Conservation (phyloP, 768 basidiomycete genomes). For the Lentinula raphanica region DNA sequence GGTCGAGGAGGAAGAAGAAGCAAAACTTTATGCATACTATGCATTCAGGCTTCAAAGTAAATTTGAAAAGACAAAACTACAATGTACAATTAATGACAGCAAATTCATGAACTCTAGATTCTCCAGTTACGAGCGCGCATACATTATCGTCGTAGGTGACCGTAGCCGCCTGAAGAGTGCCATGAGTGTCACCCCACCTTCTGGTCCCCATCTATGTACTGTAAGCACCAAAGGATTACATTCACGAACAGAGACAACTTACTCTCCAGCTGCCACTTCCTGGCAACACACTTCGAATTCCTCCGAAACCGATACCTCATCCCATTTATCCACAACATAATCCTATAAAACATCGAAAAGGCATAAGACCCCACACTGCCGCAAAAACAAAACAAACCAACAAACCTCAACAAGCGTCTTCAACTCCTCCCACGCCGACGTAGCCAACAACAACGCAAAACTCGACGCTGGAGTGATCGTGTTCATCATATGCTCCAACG, state of each 20-base stretch:
- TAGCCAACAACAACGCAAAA: slow-evolving; percentile 67
- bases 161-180: slow-evolving; percentile 62
- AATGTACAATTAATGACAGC: too few relatives aligned
- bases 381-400: slow-evolving; percentile 10
- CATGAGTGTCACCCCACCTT: slow-evolving; percentile 66
- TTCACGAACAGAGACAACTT: slow-evolving; percentile 21
- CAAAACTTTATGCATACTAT: too few relatives aligned
- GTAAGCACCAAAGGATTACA: slow-evolving; percentile 3
- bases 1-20: too few relatives aligned
- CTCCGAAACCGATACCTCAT: slow-evolving; percentile 54
- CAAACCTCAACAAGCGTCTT: slow-evolving; percentile 55
- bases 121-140: background rate
- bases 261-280: slow-evolving; percentile 74
- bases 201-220: slow-evolving; percentile 55
- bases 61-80: too few relatives aligned
- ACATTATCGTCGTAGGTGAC: slow-evolving; percentile 39
- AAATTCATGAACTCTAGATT: background rate
- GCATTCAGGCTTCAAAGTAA: too few relatives aligned
- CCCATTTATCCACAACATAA: slow-evolving; percentile 75
- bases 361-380: slow-evolving; percentile 9
- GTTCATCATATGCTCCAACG: slow-evolving; percentile 68
- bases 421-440: slow-evolving; percentile 61
- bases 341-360: slow-evolving; percentile 36
- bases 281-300: slow-evolving; percentile 69
- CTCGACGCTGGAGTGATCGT: slow-evolving; percentile 62